These are phyloP conservation scores for Gnomoniopsis smithogilvyi DNA, from an alignment of 2,329 filamentous ascomycete species.

Conservation along the genomic window DNA sequence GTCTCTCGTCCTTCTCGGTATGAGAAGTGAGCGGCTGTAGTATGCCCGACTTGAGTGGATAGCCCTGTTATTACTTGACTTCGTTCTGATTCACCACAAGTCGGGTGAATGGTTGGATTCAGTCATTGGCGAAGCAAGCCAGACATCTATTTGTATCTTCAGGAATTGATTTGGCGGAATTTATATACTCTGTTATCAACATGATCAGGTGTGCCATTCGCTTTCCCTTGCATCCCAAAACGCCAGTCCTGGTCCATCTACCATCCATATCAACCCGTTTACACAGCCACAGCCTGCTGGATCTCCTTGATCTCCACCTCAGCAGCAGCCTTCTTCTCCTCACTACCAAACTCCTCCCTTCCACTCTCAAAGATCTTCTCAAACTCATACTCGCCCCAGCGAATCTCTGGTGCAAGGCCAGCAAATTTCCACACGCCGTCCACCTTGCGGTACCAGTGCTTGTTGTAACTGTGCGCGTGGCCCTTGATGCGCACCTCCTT, in stretches of 20 bases:
- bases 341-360: slow-evolving; percentile 32
- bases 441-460: slow-evolving; percentile 55
- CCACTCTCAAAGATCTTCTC: slow-evolving; percentile 49
- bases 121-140: too few species aligned
- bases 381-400: slow-evolving; percentile 57
- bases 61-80: too few species aligned
- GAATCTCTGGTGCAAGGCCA: slow-evolving; percentile 51
- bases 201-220: too few species aligned
- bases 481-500: slow-evolving; percentile 53
- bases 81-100: too few species aligned
- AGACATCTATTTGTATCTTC: too few species aligned
- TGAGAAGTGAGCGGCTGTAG: too few species aligned
- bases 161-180: too few species aligned
- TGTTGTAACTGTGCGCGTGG: slow-evolving; percentile 56
- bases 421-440: slow-evolving; percentile 62
- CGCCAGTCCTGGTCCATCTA: not conserved
- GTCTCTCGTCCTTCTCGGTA: too few species aligned
- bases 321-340: slow-evolving; percentile 13
- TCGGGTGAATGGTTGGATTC: too few species aligned
- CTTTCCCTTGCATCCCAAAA: too few species aligned
- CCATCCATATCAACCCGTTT: not conserved
- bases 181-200: too few species aligned
- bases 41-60: too few species aligned
- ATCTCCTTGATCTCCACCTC: slow-evolving; percentile 1
- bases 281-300: slow-evolving; percentile 6